phyloP scores from a whole-genome alignment of 73 alveolate species.

The Durusdinium trenchii region DNA sequence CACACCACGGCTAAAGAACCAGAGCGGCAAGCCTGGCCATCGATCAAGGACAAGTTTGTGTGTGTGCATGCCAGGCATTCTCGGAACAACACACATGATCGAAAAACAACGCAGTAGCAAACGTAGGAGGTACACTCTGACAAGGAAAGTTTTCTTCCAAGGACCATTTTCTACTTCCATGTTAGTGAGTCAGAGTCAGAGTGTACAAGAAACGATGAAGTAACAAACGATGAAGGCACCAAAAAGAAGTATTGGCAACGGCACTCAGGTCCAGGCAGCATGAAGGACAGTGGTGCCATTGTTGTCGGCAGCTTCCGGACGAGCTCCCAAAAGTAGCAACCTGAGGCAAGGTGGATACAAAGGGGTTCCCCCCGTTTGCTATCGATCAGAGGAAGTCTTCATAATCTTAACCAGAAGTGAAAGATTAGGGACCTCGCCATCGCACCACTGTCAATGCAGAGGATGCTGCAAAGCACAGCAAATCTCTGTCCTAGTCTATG shows the following conservation, averaged over 20 bases:
- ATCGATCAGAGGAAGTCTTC: too few species aligned
- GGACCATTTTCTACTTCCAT: too few species aligned
- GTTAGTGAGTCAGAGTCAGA: too few species aligned
- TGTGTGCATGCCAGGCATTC: too few species aligned
- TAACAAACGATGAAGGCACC: too few species aligned
- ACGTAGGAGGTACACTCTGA: too few species aligned
- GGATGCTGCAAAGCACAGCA: conserved; percentile 67
- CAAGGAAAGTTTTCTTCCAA: too few species aligned
- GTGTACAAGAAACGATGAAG: too few species aligned
- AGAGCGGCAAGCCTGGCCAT: conserved; percentile 83
- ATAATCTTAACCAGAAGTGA: not conserved
- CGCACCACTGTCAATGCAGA: conserved; percentile 47
- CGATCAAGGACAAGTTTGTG: too few species aligned
- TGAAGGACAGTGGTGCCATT: conserved; percentile 71
- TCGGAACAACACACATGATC: too few species aligned
- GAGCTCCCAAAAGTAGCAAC: conserved; percentile 68
- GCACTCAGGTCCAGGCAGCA: conserved; percentile 38
- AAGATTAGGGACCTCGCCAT: conserved; percentile 12
- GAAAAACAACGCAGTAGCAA: too few species aligned
- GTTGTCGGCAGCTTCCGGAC: conserved; percentile 7
- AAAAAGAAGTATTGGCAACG: too few species aligned
- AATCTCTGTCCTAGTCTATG: conserved; percentile 10
- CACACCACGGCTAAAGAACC: conserved; percentile 73
- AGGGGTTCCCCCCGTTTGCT: not conserved
- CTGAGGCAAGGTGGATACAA: not conserved